Evolutionary conservation across 192 early-diverging fungal species (phyloP).

Genomic region (Coemansia sp.): DNA sequence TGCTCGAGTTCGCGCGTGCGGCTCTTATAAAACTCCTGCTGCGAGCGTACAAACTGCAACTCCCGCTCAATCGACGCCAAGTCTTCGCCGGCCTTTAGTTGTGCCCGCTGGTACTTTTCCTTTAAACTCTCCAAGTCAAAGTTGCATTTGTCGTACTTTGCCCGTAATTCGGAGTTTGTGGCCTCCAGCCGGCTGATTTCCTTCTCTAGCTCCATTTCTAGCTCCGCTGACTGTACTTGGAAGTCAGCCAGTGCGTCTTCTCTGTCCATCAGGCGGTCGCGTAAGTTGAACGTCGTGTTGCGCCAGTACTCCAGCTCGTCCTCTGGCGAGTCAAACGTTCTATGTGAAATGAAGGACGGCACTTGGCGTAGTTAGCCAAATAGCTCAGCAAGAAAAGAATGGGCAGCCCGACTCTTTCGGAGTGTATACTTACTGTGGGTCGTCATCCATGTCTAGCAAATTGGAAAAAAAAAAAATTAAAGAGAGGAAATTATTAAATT

Average conservation of each 20-base stretch:
- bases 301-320: slow-evolving; percentile 77
- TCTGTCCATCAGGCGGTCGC: slow-evolving; percentile 62
- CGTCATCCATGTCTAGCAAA: slow-evolving; percentile 22
- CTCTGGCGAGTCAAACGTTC: slow-evolving; percentile 59
- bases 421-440: slow-evolving; percentile 33
- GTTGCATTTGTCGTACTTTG: slow-evolving; percentile 66
- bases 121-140: slow-evolving; percentile 75
- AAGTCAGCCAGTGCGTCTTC: slow-evolving; percentile 68
- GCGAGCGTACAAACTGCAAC: slow-evolving; percentile 70
- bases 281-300: slow-evolving; percentile 54
- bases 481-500: slow-evolving; percentile 6
- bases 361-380: neutral
- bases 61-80: slow-evolving; percentile 75
- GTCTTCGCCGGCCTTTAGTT: slow-evolving; percentile 68
- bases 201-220: slow-evolving; percentile 74
- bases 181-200: slow-evolving; percentile 75
- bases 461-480: neutral
- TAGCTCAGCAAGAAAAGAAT: neutral
- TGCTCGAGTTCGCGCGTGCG: slow-evolving; percentile 76
- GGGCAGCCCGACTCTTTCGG: neutral
- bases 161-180: slow-evolving; percentile 64
- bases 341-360: slow-evolving; percentile 4
- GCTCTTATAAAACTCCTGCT: slow-evolving; percentile 72
- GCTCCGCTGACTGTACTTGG: slow-evolving; percentile 67
- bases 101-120: slow-evolving; percentile 69